Percentiles rank a stretch among this genome's conserved stretches.
phyloP scores from a whole-genome alignment of 1,139 yeast genomes.

The Zygoascus meyerae region DNA sequence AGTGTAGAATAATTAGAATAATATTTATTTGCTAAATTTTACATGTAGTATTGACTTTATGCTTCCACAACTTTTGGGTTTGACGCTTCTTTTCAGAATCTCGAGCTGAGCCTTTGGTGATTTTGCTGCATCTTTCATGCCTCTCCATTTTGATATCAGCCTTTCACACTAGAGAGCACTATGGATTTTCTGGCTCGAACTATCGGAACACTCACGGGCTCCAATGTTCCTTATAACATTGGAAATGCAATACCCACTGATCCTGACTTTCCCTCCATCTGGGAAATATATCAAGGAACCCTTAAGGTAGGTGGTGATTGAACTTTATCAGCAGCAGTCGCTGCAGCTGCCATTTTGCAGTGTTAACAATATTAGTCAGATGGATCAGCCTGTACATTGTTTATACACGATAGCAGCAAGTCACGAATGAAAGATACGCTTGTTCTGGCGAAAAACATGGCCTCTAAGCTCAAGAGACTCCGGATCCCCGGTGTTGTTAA shows the following conservation, averaged over 20 bases:
- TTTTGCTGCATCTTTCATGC: not conserved
- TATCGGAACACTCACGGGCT: conserved; percentile 33
- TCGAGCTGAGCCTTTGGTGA: not conserved
- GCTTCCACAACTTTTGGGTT: no score
- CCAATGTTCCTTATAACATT: conserved; percentile 29
- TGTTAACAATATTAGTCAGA: conserved; percentile 31
- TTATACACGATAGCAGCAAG: conserved; percentile 49
- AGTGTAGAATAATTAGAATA: conserved; percentile 4
- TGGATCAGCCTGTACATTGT: conserved; percentile 45
- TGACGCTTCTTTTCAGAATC: no score
- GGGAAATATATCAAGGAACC: conserved; percentile 47
- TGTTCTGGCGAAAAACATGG: conserved; percentile 57
- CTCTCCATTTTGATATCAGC: conserved; percentile 2
- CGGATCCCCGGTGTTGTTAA: conserved; percentile 74
- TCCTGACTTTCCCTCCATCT: conserved; percentile 35
- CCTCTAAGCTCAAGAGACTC: conserved; percentile 58
- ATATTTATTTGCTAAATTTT: not conserved
- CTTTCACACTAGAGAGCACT: not conserved
- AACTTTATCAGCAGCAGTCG: not conserved
- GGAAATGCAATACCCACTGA: conserved; percentile 22
- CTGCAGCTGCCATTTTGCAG: not conserved
- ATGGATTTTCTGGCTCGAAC: conserved; percentile 37
- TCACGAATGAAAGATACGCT: conserved; percentile 38
- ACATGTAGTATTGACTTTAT: not conserved
- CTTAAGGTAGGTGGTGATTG: conserved; percentile 22